Conservation (phyloP, 1,284 basidiomycete species). For the Clitocybe nebularis region DNA sequence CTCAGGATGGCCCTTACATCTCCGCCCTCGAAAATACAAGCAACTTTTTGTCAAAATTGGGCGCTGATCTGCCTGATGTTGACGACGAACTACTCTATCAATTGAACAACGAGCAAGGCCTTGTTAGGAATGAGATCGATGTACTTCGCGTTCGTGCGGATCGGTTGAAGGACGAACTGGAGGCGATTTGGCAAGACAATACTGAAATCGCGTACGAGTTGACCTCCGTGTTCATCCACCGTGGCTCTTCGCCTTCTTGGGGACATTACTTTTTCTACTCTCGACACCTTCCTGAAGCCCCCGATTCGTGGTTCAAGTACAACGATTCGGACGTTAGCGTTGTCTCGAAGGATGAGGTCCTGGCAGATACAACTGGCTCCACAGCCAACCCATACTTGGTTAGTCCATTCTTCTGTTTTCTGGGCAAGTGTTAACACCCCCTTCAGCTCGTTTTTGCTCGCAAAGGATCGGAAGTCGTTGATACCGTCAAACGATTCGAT, state of each 20-base stretch:
- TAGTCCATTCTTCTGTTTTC: constrained; percentile 23
- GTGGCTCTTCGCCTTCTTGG: constrained; percentile 79
- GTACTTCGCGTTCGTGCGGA: constrained; percentile 51
- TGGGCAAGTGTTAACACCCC: constrained; percentile 6
- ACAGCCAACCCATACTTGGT: constrained; percentile 84
- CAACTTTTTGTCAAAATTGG: constrained; percentile 50
- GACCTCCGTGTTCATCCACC: constrained; percentile 94
- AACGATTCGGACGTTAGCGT: constrained; percentile 83
- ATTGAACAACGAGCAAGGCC: constrained; percentile 49
- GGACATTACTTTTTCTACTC: constrained; percentile 92
- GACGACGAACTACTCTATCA: constrained; percentile 50
- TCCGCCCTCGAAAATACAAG: constrained; percentile 49
- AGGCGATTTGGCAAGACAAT: constrained; percentile 75
- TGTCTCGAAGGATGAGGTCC: constrained; percentile 72
- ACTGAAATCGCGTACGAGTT: constrained; percentile 80
- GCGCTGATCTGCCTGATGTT: constrained; percentile 39
- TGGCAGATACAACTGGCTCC: constrained; percentile 76
- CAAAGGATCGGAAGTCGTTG: constrained; percentile 68
- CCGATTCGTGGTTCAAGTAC: constrained; percentile 92
- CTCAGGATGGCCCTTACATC: constrained; percentile 55
- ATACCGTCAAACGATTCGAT: constrained; percentile 69
- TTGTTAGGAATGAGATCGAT: constrained; percentile 60
- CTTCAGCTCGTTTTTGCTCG: constrained; percentile 75
- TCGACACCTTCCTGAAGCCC: constrained; percentile 69
- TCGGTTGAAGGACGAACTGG: constrained; percentile 66